Evolutionary conservation across 805 yeast species (phyloP), one percentile per base, ranked within the genome.

Genomic region (Schizosaccharomyces lindneri): DNA sequence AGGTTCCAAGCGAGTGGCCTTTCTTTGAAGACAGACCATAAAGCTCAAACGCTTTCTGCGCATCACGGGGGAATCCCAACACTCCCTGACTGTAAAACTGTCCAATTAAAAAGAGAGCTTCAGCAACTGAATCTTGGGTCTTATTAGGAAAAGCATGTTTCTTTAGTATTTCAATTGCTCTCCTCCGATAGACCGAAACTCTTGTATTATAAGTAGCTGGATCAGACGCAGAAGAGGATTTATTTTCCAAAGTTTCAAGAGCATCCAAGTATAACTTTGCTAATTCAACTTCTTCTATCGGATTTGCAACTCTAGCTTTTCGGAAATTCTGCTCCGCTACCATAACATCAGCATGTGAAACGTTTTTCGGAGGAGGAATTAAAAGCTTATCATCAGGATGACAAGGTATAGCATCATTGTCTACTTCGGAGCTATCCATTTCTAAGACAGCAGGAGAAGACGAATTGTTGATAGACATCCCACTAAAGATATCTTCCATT

Each of bases 1-100:
- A 85, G 63, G 82, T 76, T 9, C 85, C 83, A 62, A 78, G 78
- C 0, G 81, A 75, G 66, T 82, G 82, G 24, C 78, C 76, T 55
- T 75, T 75, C 59, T 73, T 73, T 5, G 87, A 84, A 0, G 87
- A 83, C 63, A 77, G 79, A 39, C 71, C 66, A 69, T 84, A 85
- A 60, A 76, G 73, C 63, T 79, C 80, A 66, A 79, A 81, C 2
- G 89, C 88, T 65, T 78, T 78, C 51, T 69, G 74, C 66, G 79
- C 81, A 71, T 83, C 82, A 17, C 57, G 31, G 15, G 15, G 31
- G n/a, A 51, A 51, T 21, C 57, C 57, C 32, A 51, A 51, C n/a
- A 29, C 36, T 1, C 57, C 57, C 6, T 29, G 31, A 24, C 57
- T 51, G 17, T 51, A 17, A 51, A 51, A 51, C n/a, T 51, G 57